A percentile compares a stretch with the other conserved stretches of the same genome.
Evolutionary conservation across 495 filamentous ascomycete genomes (phyloP).

Genomic region (Xanthoparmelia taractica): DNA sequence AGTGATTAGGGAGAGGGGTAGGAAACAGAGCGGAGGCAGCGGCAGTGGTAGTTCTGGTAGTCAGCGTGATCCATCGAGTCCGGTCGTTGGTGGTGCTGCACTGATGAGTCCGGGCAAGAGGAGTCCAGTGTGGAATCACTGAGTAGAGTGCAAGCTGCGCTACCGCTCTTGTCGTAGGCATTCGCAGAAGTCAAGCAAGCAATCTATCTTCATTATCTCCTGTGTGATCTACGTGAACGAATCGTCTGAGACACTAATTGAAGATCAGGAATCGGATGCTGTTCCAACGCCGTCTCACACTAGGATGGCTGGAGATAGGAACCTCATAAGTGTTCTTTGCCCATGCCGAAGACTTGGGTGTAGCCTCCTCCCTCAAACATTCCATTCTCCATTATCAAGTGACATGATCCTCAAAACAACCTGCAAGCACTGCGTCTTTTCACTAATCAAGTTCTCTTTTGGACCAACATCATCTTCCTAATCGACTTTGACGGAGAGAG

Average conservation of each 20-base stretch:
- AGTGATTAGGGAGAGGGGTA: constrained; percentile 20
- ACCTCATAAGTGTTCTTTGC: neutral
- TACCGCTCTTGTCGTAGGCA: constrained; percentile 8
- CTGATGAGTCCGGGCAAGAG: constrained; percentile 25
- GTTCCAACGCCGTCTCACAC: neutral
- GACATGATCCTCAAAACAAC: neutral
- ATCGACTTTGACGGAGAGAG: neutral
- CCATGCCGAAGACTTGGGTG: neutral
- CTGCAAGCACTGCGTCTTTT: no score
- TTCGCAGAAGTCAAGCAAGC: constrained; percentile 13
- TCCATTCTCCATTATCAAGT: neutral
- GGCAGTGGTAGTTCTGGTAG: constrained; percentile 41
- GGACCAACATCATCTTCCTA: neutral
- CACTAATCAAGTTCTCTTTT: neutral
- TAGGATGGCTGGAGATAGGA: neutral
- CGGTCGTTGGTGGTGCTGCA: constrained; percentile 16
- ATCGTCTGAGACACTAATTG: neutral
- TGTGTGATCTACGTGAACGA: neutral
- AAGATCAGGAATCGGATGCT: neutral
- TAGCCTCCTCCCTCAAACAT: neutral
- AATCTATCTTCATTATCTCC: constrained; percentile 1
- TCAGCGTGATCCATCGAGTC: constrained; percentile 32
- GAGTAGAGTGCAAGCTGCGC: neutral
- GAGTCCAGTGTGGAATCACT: constrained; percentile 28
- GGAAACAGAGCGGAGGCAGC: constrained; percentile 37